Conservation (phyloP, 768 basidiomycete genomes). For the Collybia nuda region DNA sequence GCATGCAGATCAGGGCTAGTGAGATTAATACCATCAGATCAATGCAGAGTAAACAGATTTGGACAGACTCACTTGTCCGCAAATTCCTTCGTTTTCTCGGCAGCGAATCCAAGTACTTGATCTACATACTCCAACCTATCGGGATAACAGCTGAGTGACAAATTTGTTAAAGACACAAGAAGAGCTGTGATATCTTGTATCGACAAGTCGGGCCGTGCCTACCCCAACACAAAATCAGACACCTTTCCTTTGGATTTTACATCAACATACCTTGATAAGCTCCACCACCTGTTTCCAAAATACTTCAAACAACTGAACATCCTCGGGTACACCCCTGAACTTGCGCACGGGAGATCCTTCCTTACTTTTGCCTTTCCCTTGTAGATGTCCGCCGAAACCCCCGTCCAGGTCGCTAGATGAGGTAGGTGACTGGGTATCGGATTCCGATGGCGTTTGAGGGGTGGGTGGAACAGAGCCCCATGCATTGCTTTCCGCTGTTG, state of each 20-base stretch:
- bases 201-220: constrained; percentile 96
- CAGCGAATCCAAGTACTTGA: constrained; percentile 89
- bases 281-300: constrained; percentile 99
- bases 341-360: constrained; percentile 63
- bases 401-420: constrained; percentile 21
- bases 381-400: constrained; percentile 22
- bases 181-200: constrained; percentile 98
- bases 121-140: constrained; percentile 97
- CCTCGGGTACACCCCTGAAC: constrained; percentile 93
- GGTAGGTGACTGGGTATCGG: constrained; percentile 25
- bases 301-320: constrained; percentile 95
- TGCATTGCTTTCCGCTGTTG: constrained; percentile 38
- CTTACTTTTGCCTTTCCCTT: constrained; percentile 60
- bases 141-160: constrained; percentile 96
- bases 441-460: constrained; percentile 33
- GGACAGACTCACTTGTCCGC: constrained; percentile 59
- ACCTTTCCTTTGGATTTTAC: neutral
- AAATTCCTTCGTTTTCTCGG: constrained; percentile 82
- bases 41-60: neutral
- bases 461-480: constrained; percentile 40
- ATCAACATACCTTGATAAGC: constrained; percentile 80
- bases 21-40: constrained; percentile 1
- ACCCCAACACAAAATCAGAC: neutral
- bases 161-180: constrained; percentile 91
- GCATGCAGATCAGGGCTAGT: constrained; percentile 84